Percentiles rank a stretch among this genome's conserved stretches.
Conservation (phyloP, 306 rosid genomes). For the Cucurbita argyrosperma region DNA sequence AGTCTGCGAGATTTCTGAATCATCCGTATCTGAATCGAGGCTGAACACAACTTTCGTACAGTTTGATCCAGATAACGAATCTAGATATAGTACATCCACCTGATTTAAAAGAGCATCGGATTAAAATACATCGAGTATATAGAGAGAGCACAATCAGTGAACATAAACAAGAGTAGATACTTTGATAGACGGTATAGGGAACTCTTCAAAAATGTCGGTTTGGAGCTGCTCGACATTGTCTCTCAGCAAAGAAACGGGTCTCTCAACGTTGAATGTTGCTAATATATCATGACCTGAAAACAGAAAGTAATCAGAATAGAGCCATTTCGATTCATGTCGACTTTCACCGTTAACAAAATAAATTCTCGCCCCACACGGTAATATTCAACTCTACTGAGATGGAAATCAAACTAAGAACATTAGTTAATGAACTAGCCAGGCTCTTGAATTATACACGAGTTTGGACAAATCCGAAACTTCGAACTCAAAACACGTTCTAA, state of each 20-base stretch:
- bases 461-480: not conserved
- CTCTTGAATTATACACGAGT: not conserved
- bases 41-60: slow-evolving; percentile 54
- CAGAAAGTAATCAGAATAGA: not conserved
- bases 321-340: not conserved
- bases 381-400: not conserved
- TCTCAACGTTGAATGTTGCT: slow-evolving; percentile 46
- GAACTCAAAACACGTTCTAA: not conserved
- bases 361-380: not conserved
- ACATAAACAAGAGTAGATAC: slow-evolving; percentile 19
- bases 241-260: slow-evolving; percentile 45
- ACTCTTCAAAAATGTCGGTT: slow-evolving; percentile 49
- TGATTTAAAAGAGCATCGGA: slow-evolving; percentile 18
- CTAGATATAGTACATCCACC: slow-evolving; percentile 56
- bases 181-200: slow-evolving; percentile 34
- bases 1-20: slow-evolving; percentile 31
- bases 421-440: not conserved
- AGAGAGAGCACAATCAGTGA: not conserved
- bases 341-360: not conserved
- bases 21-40: slow-evolving; percentile 31
- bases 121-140: slow-evolving; percentile 8
- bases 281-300: slow-evolving; percentile 62
- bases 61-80: slow-evolving; percentile 31
- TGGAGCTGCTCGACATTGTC: slow-evolving; percentile 42
- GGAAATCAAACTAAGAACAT: not conserved